Evolutionary conservation across 2,329 filamentous ascomycete genomes (phyloP), one percentile per base, ranked within the genome.

Genomic region (Biscogniauxia marginata): DNA sequence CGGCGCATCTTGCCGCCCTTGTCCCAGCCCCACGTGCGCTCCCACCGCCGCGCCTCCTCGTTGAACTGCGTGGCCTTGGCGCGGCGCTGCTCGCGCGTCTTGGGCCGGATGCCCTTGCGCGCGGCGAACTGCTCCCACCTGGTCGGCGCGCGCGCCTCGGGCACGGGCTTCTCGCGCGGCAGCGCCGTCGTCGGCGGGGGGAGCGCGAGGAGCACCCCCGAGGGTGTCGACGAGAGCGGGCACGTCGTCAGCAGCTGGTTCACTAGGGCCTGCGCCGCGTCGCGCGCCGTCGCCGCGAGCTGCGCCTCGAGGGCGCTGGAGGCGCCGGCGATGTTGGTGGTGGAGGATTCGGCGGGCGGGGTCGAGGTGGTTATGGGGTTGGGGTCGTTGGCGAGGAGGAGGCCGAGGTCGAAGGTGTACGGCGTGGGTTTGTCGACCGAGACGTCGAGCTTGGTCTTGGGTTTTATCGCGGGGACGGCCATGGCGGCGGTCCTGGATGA

Each of bases 61-160:
- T 98, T 91, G 73, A 88, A 98, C 55, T 88, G 85, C 67, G 93
- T 77, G 77, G 96, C 89, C 73, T 85, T 82, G 51, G 63, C 82
- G 75, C 80, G 74, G 60, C 86, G 83, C 74, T 87, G 82, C 71
- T 95, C 91, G 64, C 89, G 85, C 64, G 85, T 89, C 84, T 93
- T 96, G 75, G 87, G 86, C 78, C 89, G 90, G 77, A 99, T 98
- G 54, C 95, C 95, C 83, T 97, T 96, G 85, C 96, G 96, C 74
- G 87, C 89, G 47, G 95, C 95, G 78, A 99, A 99, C 69, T 88
- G 85, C 79, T 96, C 88, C 95, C 95, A 99, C 74, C 92, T 96
- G 57, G 93, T 98, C 65, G 88, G 88, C 55, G 87, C 80, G 77
- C 93, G 95, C 64, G 86, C 83, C 54, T 85, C 82, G 1, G 95